Percentiles rank a stretch among this genome's conserved stretches.
phyloP scores from a whole-genome alignment of 805 yeast genomes.

The Teunomyces stri region DNA sequence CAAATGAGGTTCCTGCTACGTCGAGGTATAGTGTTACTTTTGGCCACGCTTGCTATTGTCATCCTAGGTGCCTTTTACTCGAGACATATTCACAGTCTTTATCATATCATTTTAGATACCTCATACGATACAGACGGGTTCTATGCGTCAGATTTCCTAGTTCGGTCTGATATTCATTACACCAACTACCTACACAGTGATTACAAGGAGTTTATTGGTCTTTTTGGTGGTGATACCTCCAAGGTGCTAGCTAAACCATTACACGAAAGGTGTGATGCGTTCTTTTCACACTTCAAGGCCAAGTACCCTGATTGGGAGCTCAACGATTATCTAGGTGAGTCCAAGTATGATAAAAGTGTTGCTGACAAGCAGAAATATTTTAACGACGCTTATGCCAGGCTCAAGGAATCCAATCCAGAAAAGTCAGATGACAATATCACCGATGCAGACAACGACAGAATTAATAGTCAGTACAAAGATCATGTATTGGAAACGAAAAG shows the following conservation, averaged over 20 bases:
- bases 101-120: slow-evolving; percentile 1
- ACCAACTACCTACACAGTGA: slow-evolving; percentile 21
- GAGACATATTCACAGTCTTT: neutral
- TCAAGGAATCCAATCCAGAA: neutral
- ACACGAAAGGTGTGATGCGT: slow-evolving; percentile 22
- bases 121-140: slow-evolving; percentile 11
- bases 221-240: slow-evolving; percentile 5
- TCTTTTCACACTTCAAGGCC: slow-evolving; percentile 20
- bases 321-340: slow-evolving; percentile 3
- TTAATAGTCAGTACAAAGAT: slow-evolving; percentile 15
- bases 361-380: slow-evolving; percentile 18
- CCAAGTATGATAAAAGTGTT: slow-evolving; percentile 19
- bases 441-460: slow-evolving; percentile 15
- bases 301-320: slow-evolving; percentile 24
- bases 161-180: slow-evolving; percentile 20
- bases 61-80: neutral
- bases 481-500: slow-evolving; percentile 14
- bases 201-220: slow-evolving; percentile 16
- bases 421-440: slow-evolving; percentile 6
- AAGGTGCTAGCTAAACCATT: slow-evolving; percentile 11
- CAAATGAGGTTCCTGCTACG: slow-evolving; percentile 9
- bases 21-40: slow-evolving; percentile 3
- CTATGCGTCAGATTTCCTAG: slow-evolving; percentile 10
- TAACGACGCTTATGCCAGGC: neutral
- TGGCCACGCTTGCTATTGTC: neutral